Evolutionary conservation across 805 yeast species (phyloP).

Genomic region (Candida pseudofarinosa): DNA sequence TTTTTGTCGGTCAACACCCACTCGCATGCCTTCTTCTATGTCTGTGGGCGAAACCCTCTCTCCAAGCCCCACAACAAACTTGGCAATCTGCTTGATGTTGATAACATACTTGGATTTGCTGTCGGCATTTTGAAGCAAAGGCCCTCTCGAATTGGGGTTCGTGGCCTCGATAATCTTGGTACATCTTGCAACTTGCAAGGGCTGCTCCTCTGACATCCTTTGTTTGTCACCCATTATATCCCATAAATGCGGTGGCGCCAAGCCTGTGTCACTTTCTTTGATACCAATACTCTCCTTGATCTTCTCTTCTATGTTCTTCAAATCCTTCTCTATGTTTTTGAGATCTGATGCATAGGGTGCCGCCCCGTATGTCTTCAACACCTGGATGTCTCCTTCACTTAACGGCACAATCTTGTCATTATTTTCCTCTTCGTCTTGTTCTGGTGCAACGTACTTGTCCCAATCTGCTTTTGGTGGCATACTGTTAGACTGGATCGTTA

Average conservation of each 20-base stretch:
- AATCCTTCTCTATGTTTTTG: constrained; percentile 81
- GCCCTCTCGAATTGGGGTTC: constrained; percentile 29
- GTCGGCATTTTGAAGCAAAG: constrained; percentile 54
- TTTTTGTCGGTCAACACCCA: constrained; percentile 96
- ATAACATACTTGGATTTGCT: constrained; percentile 91
- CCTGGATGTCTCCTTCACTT: constrained; percentile 96
- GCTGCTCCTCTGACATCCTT: constrained; percentile 89
- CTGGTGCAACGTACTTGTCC: constrained; percentile 95
- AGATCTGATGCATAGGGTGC: constrained; percentile 89
- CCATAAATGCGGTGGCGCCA: constrained; percentile 96
- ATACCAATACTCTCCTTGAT: constrained; percentile 94
- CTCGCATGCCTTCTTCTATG: constrained; percentile 99
- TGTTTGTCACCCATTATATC: constrained; percentile 95
- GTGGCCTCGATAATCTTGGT: constrained; percentile 85
- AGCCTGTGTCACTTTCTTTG: constrained; percentile 96
- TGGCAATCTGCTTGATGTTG: constrained; percentile 96
- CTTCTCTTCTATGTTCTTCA: constrained; percentile 75
- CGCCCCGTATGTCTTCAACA: constrained; percentile 92
- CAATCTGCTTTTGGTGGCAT: constrained; percentile 99
- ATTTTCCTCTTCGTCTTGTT: constrained; percentile 57
- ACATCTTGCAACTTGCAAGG: constrained; percentile 97
- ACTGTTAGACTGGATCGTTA: constrained; percentile 1
- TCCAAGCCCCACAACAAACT: constrained; percentile 94
- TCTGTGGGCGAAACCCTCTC: constrained; percentile 98
- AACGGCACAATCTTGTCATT: constrained; percentile 81